Evolutionary conservation across 1,139 yeast species (phyloP), one percentile per base, ranked within the genome.

Genomic region (Suhomyces yuchorum): DNA sequence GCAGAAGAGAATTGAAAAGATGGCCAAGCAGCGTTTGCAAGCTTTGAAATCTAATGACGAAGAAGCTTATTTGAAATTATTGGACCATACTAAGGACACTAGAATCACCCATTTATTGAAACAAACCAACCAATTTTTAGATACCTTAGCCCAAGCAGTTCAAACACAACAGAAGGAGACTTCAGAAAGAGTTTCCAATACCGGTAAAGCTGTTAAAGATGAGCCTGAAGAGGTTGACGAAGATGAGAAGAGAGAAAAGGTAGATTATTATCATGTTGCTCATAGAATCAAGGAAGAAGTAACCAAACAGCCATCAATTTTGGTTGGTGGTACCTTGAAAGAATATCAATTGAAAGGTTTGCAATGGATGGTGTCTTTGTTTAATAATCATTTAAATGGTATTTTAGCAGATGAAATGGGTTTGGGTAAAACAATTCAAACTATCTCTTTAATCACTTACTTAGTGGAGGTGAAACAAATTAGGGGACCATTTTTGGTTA

Each of bases 341-440:
- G 99, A 93, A 62, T 93, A 93, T 65, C 98, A 92, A 71, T 40
- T 92, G 52, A 90, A 89, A 68, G 98, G 98, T 65, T 75, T 92
- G 51, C 97, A 93, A 66, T 92, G 98, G 99, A 92, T 93, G 98
- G 96, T 92, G 4, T 92, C 98, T 0, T 76, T 93, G 51, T 92
- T 80, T 67, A 93, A 93, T 66, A 93, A 93, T 68, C 93, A 91
- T 65, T 77, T 93, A 61, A 92, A 93, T 65, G 98, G 98, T 73
- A 92, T 92, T 53, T 73, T 92, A 51, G 98, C 98, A 6, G 98
- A 88, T 70, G 93, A 92, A 68, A 88, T 88, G 96, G 96, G 96
- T 55, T 74, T 88, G 43, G 96, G 96, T 66, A 88, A 88, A 59
- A 89, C 96, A 6, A 88, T 89, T 61, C 96, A 89, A 67, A 81